Conservation (phyloP, 2,329 filamentous ascomycete genomes). For the Cladosporium velox region DNA sequence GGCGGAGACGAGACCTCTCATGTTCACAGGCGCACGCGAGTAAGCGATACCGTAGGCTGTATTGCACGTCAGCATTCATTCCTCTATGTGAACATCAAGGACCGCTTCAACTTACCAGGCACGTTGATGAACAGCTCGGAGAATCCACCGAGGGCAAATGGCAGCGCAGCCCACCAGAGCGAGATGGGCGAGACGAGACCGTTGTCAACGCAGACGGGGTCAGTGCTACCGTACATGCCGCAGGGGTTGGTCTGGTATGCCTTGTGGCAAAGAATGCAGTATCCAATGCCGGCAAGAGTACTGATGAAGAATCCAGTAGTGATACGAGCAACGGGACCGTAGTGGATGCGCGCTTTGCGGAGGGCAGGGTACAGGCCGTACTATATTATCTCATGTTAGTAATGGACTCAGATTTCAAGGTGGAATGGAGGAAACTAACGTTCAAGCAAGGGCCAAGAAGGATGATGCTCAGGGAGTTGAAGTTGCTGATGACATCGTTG, state of each 20-base stretch:
- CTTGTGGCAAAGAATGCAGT: slow-evolving; percentile 46
- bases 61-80: background rate
- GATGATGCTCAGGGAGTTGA: slow-evolving; percentile 49
- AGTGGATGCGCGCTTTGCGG: slow-evolving; percentile 42
- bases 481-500: slow-evolving; percentile 51
- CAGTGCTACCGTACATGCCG: slow-evolving; percentile 42
- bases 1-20: slow-evolving; percentile 47
- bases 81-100: background rate
- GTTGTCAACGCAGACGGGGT: slow-evolving; percentile 38
- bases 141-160: slow-evolving; percentile 41
- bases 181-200: slow-evolving; percentile 42
- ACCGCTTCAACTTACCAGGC: slow-evolving; percentile 28
- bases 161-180: slow-evolving; percentile 47
- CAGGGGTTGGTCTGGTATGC: slow-evolving; percentile 52
- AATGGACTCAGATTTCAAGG: too few relatives aligned
- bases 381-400: slow-evolving; percentile 32
- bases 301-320: slow-evolving; percentile 51
- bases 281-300: slow-evolving; percentile 45
- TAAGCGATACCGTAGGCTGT: slow-evolving; percentile 48
- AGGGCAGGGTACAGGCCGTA: slow-evolving; percentile 48
- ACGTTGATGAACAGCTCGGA: slow-evolving; percentile 48
- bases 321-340: slow-evolving; percentile 55
- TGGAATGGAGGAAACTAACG: background rate
- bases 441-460: slow-evolving; percentile 44
- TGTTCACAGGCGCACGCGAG: slow-evolving; percentile 44